A percentile compares a stretch with the other conserved stretches of the same genome.
phyloP scores from a whole-genome alignment of 345 rosid genomes.

The Citrus cavaleriei region DNA sequence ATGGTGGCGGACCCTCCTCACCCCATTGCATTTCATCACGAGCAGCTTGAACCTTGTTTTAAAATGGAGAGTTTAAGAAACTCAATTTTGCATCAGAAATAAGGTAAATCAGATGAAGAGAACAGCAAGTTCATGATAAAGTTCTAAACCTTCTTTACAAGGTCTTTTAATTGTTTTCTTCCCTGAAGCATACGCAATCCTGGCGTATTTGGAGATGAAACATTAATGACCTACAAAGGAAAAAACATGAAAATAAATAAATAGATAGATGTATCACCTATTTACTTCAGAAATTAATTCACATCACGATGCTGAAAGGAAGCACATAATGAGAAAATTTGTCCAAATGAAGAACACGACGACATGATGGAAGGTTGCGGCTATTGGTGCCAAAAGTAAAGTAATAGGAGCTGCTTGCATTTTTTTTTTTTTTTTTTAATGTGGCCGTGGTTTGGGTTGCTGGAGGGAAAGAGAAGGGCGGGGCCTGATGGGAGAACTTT shows the following conservation, averaged over 20 bases:
- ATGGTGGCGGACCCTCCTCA: conserved; percentile 97
- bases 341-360: background rate
- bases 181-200: conserved; percentile 97
- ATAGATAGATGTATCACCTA: background rate
- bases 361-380: background rate
- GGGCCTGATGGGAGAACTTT: background rate
- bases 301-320: background rate
- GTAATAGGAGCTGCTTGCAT: background rate
- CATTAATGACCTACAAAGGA: conserved; percentile 72
- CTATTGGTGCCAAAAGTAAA: background rate
- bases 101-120: background rate
- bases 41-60: conserved; percentile 85
- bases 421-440: background rate
- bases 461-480: too few species aligned
- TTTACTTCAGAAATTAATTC: background rate
- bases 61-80: conserved; percentile 9
- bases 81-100: conserved; percentile 7
- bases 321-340: background rate
- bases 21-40: conserved; percentile 99
- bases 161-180: conserved; percentile 89
- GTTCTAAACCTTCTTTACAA: conserved; percentile 72
- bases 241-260: background rate
- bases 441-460: background rate
- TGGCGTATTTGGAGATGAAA: conserved; percentile 96
- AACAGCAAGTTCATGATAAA: background rate